Base-by-base conservation (phyloP, 192 early-diverging fungal genomes). In the Podila epicladia region DNA sequence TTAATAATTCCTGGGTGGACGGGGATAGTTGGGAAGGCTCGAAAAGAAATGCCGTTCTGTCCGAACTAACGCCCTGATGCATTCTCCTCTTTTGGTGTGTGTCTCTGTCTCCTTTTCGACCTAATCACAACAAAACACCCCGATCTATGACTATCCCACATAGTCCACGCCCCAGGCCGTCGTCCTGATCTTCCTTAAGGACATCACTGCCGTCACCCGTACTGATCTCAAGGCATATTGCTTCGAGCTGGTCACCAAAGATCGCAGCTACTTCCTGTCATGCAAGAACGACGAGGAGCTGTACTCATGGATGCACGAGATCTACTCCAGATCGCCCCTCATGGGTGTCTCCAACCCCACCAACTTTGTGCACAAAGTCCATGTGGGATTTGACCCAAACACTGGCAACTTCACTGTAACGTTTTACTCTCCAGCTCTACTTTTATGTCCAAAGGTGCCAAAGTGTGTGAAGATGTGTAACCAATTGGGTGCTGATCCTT, bases 301-400 rank as follows among this genome's bases (percentile, higher is more conserved):
- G 33, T 99, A 99, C 82, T 92, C 92, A 57, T 99, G 98, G 98
- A 95, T 98, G 90, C 97, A 99, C 74, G 94, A 96, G 75, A 95
- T 99, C 82, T 98, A 98, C 85, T 93, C 94, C 87, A 87, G 93
- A 35, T 94, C 94, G 12, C 91, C 94, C 26, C 85, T 95, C 69
- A 83, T 75, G 64, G 93, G 94, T 22, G 92, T 93, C 53, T 94
- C 93, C 9, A 91, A 88, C 69, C 94, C 94, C 3, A 95, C 94
- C 35, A 94, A 96, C 86, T 95, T 95, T 88, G 91, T 93, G 11
- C 95, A 96, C 82, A 88, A 94, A 82, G 92, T 94, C 7, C 95
- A 96, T 85, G 89, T 91, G 22, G 90, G 87, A 19, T 91, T 90
- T 84, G 90, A 91, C 72, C 85, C 89, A 41, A 82, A 86, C 61